Evolutionary conservation across 345 rosid genomes (phyloP).

Genomic region (Moricandia moricandioides): DNA sequence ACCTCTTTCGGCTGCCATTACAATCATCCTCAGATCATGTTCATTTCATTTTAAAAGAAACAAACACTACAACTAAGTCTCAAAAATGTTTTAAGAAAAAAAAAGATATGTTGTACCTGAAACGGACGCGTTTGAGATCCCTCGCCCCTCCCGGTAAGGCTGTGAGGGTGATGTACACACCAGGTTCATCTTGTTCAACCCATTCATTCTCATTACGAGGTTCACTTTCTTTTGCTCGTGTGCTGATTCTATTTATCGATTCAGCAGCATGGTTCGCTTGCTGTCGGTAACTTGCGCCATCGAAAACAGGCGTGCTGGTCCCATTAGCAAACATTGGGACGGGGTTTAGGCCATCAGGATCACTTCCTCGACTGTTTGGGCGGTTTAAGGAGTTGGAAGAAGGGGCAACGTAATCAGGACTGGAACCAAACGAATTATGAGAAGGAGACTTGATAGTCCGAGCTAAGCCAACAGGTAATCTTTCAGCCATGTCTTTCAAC

Average conservation of each 20-base stretch:
- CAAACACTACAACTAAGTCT: too few relatives aligned
- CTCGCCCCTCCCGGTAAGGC: conserved; percentile 68
- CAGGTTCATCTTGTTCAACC: conserved; percentile 99
- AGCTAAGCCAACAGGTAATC: conserved; percentile 65
- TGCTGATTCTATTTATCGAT: conserved; percentile 55
- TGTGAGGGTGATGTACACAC: conserved; percentile 91
- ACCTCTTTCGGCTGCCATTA: conserved; percentile 79
- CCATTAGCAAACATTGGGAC: conserved; percentile 50
- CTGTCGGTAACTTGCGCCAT: conserved; percentile 36
- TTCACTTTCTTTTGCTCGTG: conserved; percentile 58
- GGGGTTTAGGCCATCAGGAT: conserved; percentile 40
- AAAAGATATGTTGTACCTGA: too few relatives aligned
- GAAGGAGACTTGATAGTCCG: conserved; percentile 56
- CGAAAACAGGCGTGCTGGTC: conserved; percentile 44
- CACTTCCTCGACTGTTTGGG: conserved; percentile 51
- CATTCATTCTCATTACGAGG: conserved; percentile 44
- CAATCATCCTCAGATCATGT: not conserved
- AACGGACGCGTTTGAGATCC: conserved; percentile 98
- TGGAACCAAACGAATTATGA: conserved; percentile 52
- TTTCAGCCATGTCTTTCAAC: conserved; percentile 94
- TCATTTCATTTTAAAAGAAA: too few relatives aligned
- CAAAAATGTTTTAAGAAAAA: too few relatives aligned
- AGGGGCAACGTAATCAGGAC: conserved; percentile 49
- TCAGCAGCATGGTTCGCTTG: conserved; percentile 51
- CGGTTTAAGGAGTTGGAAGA: conserved; percentile 46